Evolutionary conservation across 441 rosid species (phyloP).

Genomic region (Bocquillonia castaneifolia): DNA sequence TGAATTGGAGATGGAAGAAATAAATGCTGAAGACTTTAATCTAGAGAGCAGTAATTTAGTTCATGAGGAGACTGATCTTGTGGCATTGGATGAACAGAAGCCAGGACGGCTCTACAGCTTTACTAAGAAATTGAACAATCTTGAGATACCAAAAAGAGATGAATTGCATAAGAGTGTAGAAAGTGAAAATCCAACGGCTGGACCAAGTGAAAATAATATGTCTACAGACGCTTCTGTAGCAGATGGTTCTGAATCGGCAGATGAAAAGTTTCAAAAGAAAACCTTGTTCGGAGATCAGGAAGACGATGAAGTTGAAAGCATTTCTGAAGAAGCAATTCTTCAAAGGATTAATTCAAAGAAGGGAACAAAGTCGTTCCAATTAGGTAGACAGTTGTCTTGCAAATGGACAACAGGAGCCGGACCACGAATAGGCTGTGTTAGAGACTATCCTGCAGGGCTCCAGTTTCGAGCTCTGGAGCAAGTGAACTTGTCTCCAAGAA

Average conservation of each 20-base stretch:
- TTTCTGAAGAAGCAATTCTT: conserved; percentile 52
- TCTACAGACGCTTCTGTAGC: conserved; percentile 21
- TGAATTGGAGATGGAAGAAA: conserved; percentile 30
- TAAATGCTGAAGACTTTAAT: conserved; percentile 20
- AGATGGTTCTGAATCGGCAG: conserved; percentile 41
- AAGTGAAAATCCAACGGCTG: conserved; percentile 16
- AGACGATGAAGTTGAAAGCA: conserved; percentile 34
- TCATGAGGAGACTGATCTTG: conserved; percentile 24
- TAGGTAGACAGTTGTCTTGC: conserved; percentile 70
- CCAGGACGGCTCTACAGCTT: conserved; percentile 24
- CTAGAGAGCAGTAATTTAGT: conserved; percentile 20
- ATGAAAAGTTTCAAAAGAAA: conserved; percentile 25
- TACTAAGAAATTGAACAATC: conserved; percentile 33
- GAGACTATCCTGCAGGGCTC: conserved; percentile 82
- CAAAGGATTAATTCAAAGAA: conserved; percentile 70
- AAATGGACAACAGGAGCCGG: conserved; percentile 99
- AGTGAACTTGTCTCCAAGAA: conserved; percentile 75
- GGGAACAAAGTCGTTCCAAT: conserved; percentile 58
- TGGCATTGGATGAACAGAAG: conserved; percentile 23
- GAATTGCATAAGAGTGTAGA: conserved; percentile 21
- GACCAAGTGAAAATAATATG: conserved; percentile 17
- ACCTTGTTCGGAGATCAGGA: conserved; percentile 30
- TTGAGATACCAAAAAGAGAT: conserved; percentile 42
- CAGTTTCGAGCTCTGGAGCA: conserved; percentile 75
- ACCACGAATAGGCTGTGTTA: conserved; percentile 89